These are phyloP conservation scores for Quercus suber DNA, from an alignment of 306 rosid species.

Conservation along the genomic window DNA sequence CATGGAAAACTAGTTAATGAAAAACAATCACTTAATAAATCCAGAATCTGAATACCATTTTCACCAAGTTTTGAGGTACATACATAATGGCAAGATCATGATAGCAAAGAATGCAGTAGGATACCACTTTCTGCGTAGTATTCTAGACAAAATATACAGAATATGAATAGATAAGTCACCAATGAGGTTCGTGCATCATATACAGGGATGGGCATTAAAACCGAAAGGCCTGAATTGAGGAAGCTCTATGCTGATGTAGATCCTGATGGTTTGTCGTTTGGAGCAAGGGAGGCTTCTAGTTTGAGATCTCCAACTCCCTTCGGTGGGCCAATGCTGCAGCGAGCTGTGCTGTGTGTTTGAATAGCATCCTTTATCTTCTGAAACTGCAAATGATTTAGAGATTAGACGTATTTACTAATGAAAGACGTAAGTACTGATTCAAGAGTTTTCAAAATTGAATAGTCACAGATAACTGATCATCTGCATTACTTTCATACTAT, in stretches of 20 bases:
- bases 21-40: slow-evolving; percentile 11
- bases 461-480: background rate
- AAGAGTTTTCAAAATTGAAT: background rate
- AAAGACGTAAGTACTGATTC: slow-evolving; percentile 12
- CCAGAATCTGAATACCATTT: slow-evolving; percentile 22
- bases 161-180: slow-evolving; percentile 29
- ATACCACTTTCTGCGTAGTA: slow-evolving; percentile 21
- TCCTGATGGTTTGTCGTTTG: slow-evolving; percentile 53
- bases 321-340: slow-evolving; percentile 97
- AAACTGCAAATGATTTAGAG: slow-evolving; percentile 48
- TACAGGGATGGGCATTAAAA: slow-evolving; percentile 21
- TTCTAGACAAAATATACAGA: slow-evolving; percentile 46
- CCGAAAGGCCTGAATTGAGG: slow-evolving; percentile 1
- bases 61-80: slow-evolving; percentile 28
- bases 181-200: slow-evolving; percentile 21
- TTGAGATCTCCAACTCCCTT: slow-evolving; percentile 65
- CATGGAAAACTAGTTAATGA: slow-evolving; percentile 3
- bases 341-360: slow-evolving; percentile 77
- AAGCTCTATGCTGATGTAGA: slow-evolving; percentile 38
- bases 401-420: background rate
- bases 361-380: slow-evolving; percentile 97
- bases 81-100: slow-evolving; percentile 34
- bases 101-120: slow-evolving; percentile 48
- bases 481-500: background rate
- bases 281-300: slow-evolving; percentile 44